Evolutionary conservation across 2,329 filamentous ascomycete genomes (phyloP).

Genomic region (Colletotrichum abscissum): DNA sequence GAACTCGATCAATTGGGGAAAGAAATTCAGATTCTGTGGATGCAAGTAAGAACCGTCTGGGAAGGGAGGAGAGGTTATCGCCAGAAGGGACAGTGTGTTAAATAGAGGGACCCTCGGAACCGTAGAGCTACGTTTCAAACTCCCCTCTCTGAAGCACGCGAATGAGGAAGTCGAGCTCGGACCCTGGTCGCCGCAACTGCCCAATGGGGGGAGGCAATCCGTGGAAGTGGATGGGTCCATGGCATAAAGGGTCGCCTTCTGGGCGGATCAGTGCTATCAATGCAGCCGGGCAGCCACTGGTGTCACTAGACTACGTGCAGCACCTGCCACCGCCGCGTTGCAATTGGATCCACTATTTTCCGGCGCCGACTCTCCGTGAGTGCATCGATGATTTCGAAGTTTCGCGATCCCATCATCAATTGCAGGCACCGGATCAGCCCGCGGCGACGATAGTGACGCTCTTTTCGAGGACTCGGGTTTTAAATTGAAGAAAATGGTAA

Average conservation of each 20-base stretch:
- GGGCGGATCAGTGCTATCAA: conserved; percentile 8
- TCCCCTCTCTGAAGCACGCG: conserved; percentile 33
- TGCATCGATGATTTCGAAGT: conserved; percentile 21
- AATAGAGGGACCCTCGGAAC: background rate
- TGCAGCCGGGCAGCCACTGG: conserved; percentile 4
- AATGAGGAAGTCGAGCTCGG: conserved; percentile 32
- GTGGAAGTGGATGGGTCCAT: conserved; percentile 1
- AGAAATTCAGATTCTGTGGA: conserved; percentile 3
- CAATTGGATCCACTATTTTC: conserved; percentile 19
- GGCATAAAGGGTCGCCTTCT: background rate
- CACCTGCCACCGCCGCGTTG: background rate
- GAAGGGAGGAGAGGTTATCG: conserved; percentile 2
- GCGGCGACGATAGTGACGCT: background rate
- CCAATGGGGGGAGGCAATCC: conserved; percentile 32
- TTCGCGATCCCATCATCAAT: conserved; percentile 17
- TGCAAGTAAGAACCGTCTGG: conserved; percentile 13
- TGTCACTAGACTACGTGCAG: background rate
- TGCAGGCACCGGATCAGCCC: background rate
- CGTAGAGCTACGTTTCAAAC: conserved; percentile 33
- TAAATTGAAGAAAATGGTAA: conserved; percentile 23
- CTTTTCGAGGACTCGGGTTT: background rate
- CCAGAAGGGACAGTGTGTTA: conserved; percentile 13
- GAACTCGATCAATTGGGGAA: conserved; percentile 28
- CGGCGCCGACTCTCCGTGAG: conserved; percentile 32
- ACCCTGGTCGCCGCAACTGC: conserved; percentile 29